Evolutionary conservation across 1,284 basidiomycete genomes (phyloP).

Genomic region (Boletellus dicymbophilus): DNA sequence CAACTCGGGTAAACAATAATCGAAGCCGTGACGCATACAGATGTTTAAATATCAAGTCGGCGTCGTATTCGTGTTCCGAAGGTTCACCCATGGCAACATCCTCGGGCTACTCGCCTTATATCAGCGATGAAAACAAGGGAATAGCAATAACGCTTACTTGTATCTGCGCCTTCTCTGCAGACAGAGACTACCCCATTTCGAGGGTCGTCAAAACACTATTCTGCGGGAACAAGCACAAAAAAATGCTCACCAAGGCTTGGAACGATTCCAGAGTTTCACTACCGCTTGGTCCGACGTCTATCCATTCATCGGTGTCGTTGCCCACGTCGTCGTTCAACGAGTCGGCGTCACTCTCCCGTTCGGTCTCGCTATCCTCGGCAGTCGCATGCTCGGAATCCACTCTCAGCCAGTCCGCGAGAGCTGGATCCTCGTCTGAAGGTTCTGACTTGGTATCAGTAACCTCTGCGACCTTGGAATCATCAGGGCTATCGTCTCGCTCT

Average conservation of each 20-base stretch:
- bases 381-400: conserved; percentile 33
- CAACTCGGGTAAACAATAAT: neutral
- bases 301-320: conserved; percentile 37
- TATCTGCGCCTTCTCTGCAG: conserved; percentile 5
- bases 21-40: conserved; percentile 48
- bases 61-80: conserved; percentile 75
- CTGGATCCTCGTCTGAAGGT: too few species aligned
- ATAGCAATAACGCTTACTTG: conserved; percentile 10
- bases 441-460: too few species aligned
- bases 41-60: conserved; percentile 75
- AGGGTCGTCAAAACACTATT: neutral
- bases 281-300: conserved; percentile 18
- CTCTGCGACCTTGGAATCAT: conserved; percentile 32
- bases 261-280: conserved; percentile 27
- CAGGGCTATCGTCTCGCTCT: conserved; percentile 11
- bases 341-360: conserved; percentile 66
- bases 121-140: conserved; percentile 4
- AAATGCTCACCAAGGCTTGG: conserved; percentile 24
- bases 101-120: conserved; percentile 12
- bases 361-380: conserved; percentile 37
- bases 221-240: neutral
- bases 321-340: conserved; percentile 64
- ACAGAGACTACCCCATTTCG: conserved; percentile 15
- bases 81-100: conserved; percentile 68
- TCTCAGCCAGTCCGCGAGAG: conserved; percentile 66